Percentiles rank a stretch among this genome's conserved stretches.
phyloP scores from a whole-genome alignment of 495 filamentous ascomycete species.

The Rusavskia elegans region DNA sequence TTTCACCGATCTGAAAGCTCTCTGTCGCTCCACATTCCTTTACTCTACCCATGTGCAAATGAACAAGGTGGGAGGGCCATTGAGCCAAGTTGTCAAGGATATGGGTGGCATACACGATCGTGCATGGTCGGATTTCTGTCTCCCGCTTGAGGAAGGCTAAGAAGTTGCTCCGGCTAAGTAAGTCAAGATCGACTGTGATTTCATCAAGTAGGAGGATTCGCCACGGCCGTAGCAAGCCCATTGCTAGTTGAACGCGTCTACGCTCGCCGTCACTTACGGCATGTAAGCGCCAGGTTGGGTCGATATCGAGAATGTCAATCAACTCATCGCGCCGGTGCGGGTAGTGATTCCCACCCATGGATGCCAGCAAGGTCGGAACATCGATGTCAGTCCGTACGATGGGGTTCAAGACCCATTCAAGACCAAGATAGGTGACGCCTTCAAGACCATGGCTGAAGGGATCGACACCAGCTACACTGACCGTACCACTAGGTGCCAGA shows the following conservation, averaged over 20 bases:
- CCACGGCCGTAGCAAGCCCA: conserved; percentile 94
- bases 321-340: conserved; percentile 71
- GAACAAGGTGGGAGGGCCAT: conserved; percentile 91
- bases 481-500: conserved; percentile 57
- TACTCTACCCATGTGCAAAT: conserved; percentile 78
- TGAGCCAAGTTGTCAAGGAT: conserved; percentile 83
- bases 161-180: conserved; percentile 71
- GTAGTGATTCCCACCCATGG: conserved; percentile 75
- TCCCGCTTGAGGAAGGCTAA: conserved; percentile 74
- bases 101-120: conserved; percentile 94
- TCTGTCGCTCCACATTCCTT: conserved; percentile 67
- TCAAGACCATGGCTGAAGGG: conserved; percentile 78
- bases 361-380: conserved; percentile 66
- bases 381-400: conserved; percentile 93
- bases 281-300: conserved; percentile 86
- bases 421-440: conserved; percentile 89
- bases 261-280: conserved; percentile 85
- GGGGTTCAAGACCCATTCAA: conserved; percentile 97
- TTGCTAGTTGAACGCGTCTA: conserved; percentile 81
- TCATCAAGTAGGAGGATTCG: conserved; percentile 81
- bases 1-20: conserved; percentile 29
- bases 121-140: conserved; percentile 66
- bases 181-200: conserved; percentile 91
- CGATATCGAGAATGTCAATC: conserved; percentile 77
- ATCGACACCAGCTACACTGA: conserved; percentile 66